These are phyloP conservation scores for Dictyostelium intermedium DNA, from an alignment of 78 protist genomes.

Conservation along the genomic window DNA sequence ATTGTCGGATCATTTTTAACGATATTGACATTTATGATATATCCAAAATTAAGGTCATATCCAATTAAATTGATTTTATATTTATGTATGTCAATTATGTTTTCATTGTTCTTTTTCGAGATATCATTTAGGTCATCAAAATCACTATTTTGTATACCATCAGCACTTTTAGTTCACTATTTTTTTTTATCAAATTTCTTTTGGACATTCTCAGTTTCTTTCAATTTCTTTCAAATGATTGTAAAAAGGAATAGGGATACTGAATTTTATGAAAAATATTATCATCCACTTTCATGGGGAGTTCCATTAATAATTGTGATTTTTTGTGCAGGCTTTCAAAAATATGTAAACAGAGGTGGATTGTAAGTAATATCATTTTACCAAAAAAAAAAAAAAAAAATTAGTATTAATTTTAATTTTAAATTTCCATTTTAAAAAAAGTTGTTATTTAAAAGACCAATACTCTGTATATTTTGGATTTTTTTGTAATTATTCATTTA, in stretches of 20 bases:
- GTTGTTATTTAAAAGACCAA: slow-evolving; percentile 46
- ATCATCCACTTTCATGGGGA: slow-evolving; percentile 74
- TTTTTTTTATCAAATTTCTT: slow-evolving; percentile 77
- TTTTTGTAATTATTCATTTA: slow-evolving; percentile 11
- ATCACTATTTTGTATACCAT: slow-evolving; percentile 34
- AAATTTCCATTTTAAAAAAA: background rate
- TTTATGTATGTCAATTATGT: slow-evolving; percentile 53
- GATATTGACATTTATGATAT: slow-evolving; percentile 72
- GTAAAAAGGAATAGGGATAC: slow-evolving; percentile 69
- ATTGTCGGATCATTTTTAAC: slow-evolving; percentile 75
- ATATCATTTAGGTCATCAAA: slow-evolving; percentile 34
- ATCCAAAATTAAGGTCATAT: slow-evolving; percentile 60
- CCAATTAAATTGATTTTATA: slow-evolving; percentile 71
- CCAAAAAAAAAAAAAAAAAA: background rate
- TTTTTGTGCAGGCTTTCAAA: slow-evolving; percentile 11
- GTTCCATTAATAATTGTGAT: slow-evolving; percentile 35
- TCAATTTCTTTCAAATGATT: slow-evolving; percentile 53
- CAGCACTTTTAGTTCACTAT: slow-evolving; percentile 54
- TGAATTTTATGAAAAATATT: slow-evolving; percentile 61
- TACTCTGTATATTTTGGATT: slow-evolving; percentile 16
- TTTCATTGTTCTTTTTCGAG: slow-evolving; percentile 52
- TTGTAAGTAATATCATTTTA: slow-evolving; percentile 4
- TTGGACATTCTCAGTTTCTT: slow-evolving; percentile 77
- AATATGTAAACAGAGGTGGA: slow-evolving; percentile 36
- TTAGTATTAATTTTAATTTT: background rate